These are phyloP conservation scores for Penicillium odoratum DNA, from an alignment of 495 filamentous ascomycete species.

Conservation along the genomic window DNA sequence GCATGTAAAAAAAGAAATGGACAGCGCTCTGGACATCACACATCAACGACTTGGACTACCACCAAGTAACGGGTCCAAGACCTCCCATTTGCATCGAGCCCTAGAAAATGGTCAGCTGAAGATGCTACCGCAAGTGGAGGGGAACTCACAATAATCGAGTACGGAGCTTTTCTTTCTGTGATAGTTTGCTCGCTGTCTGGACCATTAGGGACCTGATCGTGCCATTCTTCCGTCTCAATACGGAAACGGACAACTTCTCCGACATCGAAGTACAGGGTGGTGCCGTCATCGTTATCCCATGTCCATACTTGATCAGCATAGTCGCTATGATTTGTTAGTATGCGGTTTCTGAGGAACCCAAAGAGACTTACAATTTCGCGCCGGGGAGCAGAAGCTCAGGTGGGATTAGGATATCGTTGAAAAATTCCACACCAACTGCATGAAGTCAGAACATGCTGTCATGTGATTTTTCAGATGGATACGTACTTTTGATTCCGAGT, in stretches of 20 bases:
- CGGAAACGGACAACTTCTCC: constrained; percentile 84
- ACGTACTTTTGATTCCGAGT: constrained; percentile 73
- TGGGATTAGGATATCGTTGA: constrained; percentile 84
- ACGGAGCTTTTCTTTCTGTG: constrained; percentile 59
- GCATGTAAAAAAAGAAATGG: constrained; percentile 5
- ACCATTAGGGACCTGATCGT: constrained; percentile 76
- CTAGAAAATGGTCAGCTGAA: constrained; percentile 26
- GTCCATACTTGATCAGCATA: constrained; percentile 74
- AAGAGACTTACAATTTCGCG: constrained; percentile 65
- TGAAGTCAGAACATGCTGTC: constrained; percentile 6
- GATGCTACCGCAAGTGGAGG: background rate
- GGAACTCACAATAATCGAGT: constrained; percentile 61
- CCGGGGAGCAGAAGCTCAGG: constrained; percentile 65
- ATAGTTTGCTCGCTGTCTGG: constrained; percentile 53
- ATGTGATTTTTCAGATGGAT: background rate
- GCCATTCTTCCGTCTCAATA: constrained; percentile 81
- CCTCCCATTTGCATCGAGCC: constrained; percentile 56
- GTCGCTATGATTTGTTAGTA: constrained; percentile 51
- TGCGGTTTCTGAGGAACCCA: background rate
- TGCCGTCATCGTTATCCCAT: constrained; percentile 70
- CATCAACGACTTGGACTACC: constrained; percentile 28
- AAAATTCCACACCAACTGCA: constrained; percentile 81
- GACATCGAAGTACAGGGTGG: constrained; percentile 79
- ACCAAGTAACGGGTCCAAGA: constrained; percentile 51
- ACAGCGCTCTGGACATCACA: background rate